Evolutionary conservation across 441 rosid species (phyloP).

Genomic region (Adansonia grandidieri): DNA sequence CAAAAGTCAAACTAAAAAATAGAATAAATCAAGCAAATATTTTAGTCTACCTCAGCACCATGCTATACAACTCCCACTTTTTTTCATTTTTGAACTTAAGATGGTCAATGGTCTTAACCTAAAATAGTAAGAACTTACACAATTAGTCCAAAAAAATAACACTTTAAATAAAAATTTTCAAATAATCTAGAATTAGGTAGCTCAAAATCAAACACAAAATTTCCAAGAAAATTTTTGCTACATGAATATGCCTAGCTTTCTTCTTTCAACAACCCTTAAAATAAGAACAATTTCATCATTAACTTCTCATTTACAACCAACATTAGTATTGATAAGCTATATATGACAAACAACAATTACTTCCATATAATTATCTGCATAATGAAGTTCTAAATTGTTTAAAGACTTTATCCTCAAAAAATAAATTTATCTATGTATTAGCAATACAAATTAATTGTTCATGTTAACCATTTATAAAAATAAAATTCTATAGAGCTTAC

Average conservation of each 20-base stretch:
- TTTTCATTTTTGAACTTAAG: conserved; percentile 63
- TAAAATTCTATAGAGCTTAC: neutral
- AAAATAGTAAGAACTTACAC: conserved; percentile 28
- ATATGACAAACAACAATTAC: neutral
- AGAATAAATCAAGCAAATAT: too few species aligned
- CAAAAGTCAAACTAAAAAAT: too few species aligned
- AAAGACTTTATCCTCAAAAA: neutral
- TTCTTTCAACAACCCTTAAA: neutral
- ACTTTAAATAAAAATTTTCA: conserved; percentile 16
- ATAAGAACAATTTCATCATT: neutral
- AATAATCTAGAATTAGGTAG: conserved; percentile 24
- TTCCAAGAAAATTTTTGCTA: neutral
- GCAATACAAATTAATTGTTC: neutral
- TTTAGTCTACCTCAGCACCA: conserved; percentile 56
- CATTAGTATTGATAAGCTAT: neutral
- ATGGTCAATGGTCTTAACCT: conserved; percentile 75
- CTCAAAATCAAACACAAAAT: neutral
- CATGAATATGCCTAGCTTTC: neutral
- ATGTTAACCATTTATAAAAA: conserved; percentile 1
- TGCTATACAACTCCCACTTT: conserved; percentile 49
- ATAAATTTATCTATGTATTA: neutral
- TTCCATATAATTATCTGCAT: conserved; percentile 11
- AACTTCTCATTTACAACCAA: conserved; percentile 11
- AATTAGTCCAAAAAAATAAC: conserved; percentile 21
- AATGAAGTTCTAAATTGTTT: conserved; percentile 8